These are phyloP conservation scores for Penicillium sclerotigenum DNA, from an alignment of 2,329 filamentous ascomycete species.

Conservation along the genomic window DNA sequence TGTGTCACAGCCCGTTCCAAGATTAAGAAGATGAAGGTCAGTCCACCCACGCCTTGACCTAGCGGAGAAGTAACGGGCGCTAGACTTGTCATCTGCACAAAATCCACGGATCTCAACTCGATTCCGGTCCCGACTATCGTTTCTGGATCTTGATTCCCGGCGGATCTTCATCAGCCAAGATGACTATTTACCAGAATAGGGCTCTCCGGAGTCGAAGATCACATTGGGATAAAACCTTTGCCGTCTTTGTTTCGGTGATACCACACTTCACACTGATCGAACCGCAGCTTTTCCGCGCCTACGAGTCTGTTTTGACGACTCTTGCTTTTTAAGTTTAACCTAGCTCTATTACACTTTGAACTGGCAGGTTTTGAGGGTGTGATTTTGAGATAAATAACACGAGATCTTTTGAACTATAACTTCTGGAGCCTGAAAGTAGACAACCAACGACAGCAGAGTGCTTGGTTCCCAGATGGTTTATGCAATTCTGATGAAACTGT, in stretches of 20 bases:
- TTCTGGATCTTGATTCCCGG: constrained; percentile 13
- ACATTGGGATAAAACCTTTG: background rate
- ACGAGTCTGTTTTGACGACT: background rate
- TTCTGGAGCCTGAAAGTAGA: background rate
- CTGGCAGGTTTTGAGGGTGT: background rate
- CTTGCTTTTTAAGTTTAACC: no score
- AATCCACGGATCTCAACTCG: constrained; percentile 6
- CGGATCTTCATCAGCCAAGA: constrained; percentile 5
- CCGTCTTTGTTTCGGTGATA: background rate
- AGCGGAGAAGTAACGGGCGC: constrained; percentile 8
- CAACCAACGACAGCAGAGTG: background rate
- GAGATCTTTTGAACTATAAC: background rate
- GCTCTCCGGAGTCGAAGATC: background rate
- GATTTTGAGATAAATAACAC: no score
- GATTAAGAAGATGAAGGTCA: constrained; percentile 4
- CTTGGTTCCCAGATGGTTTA: background rate
- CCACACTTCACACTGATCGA: background rate
- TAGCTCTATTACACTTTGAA: background rate
- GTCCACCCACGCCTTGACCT: constrained; percentile 11
- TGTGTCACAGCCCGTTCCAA: background rate
- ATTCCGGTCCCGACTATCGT: constrained; percentile 11
- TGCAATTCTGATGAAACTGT: background rate
- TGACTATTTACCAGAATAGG: background rate
- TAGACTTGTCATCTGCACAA: constrained; percentile 7
- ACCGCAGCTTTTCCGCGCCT: no score